Evolutionary conservation across 306 rosid genomes (phyloP).

Genomic region (Glycine soja): DNA sequence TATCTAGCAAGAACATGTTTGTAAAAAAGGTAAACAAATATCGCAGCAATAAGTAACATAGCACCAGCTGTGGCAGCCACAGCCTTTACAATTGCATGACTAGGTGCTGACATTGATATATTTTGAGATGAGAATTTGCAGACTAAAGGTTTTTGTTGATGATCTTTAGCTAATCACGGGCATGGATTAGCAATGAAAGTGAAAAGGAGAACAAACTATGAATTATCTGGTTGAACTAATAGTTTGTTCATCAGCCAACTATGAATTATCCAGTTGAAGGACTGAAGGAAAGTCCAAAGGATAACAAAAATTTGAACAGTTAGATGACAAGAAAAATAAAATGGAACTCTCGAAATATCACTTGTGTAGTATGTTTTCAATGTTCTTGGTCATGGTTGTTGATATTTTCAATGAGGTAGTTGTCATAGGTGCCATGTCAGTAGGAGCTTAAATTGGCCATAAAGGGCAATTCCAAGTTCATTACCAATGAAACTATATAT

Average conservation of each 20-base stretch:
- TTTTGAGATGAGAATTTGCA: constrained; percentile 1
- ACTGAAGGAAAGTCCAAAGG: not conserved
- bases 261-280: not conserved
- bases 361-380: constrained; percentile 23
- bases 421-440: constrained; percentile 46
- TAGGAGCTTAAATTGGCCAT: constrained; percentile 26
- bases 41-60: constrained; percentile 48
- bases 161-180: not conserved
- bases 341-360: not conserved
- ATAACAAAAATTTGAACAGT: constrained; percentile 17
- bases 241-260: not conserved
- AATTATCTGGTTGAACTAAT: no score
- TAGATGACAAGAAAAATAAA: constrained; percentile 21
- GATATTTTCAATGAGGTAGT: constrained; percentile 66
- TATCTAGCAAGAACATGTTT: constrained; percentile 45
- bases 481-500: not conserved
- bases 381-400: constrained; percentile 41
- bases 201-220: no score
- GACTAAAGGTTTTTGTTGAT: constrained; percentile 12
- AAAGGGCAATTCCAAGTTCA: constrained; percentile 35
- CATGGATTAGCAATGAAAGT: no score
- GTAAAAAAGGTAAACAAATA: constrained; percentile 54
- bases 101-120: constrained; percentile 51
- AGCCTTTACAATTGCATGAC: constrained; percentile 54
- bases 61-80: constrained; percentile 64